Base-by-base conservation (phyloP, 805 yeast species). In the Blastobotrys parvus region DNA sequence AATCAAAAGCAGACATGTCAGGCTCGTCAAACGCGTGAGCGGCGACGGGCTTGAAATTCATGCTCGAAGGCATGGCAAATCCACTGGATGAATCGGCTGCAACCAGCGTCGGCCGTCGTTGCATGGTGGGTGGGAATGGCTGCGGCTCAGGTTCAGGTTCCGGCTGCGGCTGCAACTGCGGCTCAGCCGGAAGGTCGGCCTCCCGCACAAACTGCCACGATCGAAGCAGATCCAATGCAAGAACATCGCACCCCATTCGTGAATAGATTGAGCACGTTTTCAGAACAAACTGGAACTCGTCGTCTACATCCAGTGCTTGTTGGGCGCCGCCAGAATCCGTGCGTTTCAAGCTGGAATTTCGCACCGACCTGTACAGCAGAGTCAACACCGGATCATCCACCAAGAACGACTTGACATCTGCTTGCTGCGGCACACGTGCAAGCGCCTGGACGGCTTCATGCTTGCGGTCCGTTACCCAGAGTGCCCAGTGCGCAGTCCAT, bases 161-260 rank as follows among this genome's bases (percentile, higher is more conserved):
- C 11, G 32, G 29, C 20, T 19, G 30, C 18, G 33, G 35, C 20
- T 15, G 39, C 22, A 11, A 31, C 27, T 15, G 37, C 17, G 21
- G 27, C 25, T 15, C 20, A n/a, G n/a, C n/a, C n/a, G n/a, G n/a
- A n/a, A n/a, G n/a, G n/a, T n/a, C n/a, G n/a, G n/a, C n/a, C 19
- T 18, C 18, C 42, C 21, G 30, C 36, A 35, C 34, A 55, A 87
- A 88, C 23, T 64, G 63, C 96, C 96, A 89, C 46, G 74, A 76
- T 38, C 67, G 68, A 1, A 82, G 66, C 37, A 88, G 59, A 41
- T 77, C 71, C 19, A 84, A 56, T 0, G 88, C 78, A 34, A 90
- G 60, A 46, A 78, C 75, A 54, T 89, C 94, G 63, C 97, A 89
- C 0, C 97, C 97, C 95, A 89, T 86, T 45, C 94, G 69, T 13